Evolutionary conservation across 129 eudicot species (phyloP), one percentile per base, ranked within the genome.

Genomic region (Lactuca sativa): DNA sequence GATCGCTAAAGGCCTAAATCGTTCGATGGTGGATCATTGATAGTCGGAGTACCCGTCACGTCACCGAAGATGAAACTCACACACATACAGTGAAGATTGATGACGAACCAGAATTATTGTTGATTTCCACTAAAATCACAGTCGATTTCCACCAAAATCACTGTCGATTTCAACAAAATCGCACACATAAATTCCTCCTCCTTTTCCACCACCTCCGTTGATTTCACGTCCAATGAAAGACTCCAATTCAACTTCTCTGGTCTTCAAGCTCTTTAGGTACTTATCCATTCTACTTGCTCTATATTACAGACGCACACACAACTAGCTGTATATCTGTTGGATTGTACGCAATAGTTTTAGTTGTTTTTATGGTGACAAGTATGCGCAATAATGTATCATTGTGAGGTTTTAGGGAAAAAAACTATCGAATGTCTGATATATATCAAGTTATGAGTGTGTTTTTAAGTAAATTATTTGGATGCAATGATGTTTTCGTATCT

Each of bases 191-290:
- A 74, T 38, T 86, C 91, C 56, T 76, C 75, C 55, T 18, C 75
- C 25, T 61, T 83, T 14, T 76, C 81, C 65, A 69, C 81, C 75
- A 64, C 81, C 51, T 76, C 81, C 71, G 58, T 62, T 32, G 81
- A 76, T 37, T 74, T 81, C 69, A 77, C 77, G 36, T 78, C 85
- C 67, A 78, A 77, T 8, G 81, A 77, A 12, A 59, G 69, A 64
- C 58, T 88, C 48, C 79, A 80, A 16, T 88, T 88, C 75, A 82
- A 33, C 31, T 84, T 88, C 68, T 82, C 82, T 72, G 72, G 54
- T 47, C 75, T 88, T 74, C 86, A 88, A 58, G 90, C 90, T 70
- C 78, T 84, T 62, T 87, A 88, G 87, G 95, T 87, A 62, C 38
- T 70, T 44, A 12, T 34, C 10, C 65, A 56, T 9, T 21, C 62